Base-by-base conservation (phyloP, 768 basidiomycete species). In the Suillus spraguei region DNA sequence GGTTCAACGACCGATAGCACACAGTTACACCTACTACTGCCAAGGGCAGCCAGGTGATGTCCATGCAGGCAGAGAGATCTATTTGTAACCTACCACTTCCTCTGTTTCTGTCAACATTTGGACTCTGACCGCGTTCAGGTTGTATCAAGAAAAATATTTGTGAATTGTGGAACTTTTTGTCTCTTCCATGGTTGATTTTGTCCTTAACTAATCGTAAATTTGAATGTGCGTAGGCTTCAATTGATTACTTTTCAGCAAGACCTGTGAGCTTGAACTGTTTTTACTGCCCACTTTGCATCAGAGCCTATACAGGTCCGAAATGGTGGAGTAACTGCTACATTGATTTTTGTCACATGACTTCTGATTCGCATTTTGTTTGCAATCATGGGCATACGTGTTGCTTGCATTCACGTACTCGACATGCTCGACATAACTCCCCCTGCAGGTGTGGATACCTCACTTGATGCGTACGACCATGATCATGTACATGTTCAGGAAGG, bases 1-100 rank as follows among this genome's bases (percentile, higher is more conserved):
- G 92, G 66, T 97, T 94, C 85, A 97, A 97, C 74, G 93, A 95
- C 71, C 88, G 94, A 67, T 95, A 93, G 94, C 95, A 97, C 74
- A 92, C 92, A 0, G 97, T 97, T 76, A 85, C 94, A 4, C 90
- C 92, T 0, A 87, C 89, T 16, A 90, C 95, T 44, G 95, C 94
- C 1, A 95, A 94, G 75, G 95, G 95, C 44, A 90, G 91, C 4
- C 89, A 90, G 74, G 76, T 87, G 46, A 84, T 83, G 41, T 80
- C 88, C 13, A 85, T 91, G 77, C 87, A 86, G 69, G 77, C 87
- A 17, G 90, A 92, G 17, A 41, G 39, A 58, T 41, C 1, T 41
- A 20, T 24, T 32, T 58, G 24, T 58, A 56, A 16, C 22, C 24
- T 32, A 24, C 11, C 24, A 41, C 38, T 33, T 54, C 24, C 38